Percentiles rank a stretch among this genome's conserved stretches.
These are phyloP conservation scores for Apodospora peruviana DNA, from an alignment of 495 filamentous ascomycete species.

Conservation along the genomic window DNA sequence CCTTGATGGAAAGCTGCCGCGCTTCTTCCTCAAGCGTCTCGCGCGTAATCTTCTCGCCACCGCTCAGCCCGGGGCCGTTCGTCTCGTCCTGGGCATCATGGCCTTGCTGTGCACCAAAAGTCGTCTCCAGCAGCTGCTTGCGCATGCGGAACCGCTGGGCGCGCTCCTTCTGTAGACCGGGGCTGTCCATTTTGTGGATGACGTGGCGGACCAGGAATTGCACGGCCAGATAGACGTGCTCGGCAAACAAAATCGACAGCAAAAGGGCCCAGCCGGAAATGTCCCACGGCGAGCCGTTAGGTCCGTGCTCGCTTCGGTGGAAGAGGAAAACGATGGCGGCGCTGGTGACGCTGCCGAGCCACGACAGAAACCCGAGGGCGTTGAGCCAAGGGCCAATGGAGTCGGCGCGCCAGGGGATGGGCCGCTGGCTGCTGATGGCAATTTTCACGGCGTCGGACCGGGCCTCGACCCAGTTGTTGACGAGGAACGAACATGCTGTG, in stretches of 20 bases:
- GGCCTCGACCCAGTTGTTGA: conserved; percentile 96
- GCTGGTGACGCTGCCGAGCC: conserved; percentile 83
- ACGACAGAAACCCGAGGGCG: conserved; percentile 78
- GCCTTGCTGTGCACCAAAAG: conserved; percentile 16
- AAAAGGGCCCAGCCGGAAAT: conserved; percentile 80
- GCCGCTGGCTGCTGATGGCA: conserved; percentile 80
- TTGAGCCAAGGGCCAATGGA: conserved; percentile 95
- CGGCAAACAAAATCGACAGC: conserved; percentile 76
- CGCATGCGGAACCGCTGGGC: conserved; percentile 68
- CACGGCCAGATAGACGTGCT: conserved; percentile 76
- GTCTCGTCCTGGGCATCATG: conserved; percentile 21
- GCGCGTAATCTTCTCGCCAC: conserved; percentile 44
- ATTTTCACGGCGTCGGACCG: conserved; percentile 94
- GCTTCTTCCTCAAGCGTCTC: conserved; percentile 62
- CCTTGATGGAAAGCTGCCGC: conserved; percentile 44
- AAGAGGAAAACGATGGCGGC: conserved; percentile 87
- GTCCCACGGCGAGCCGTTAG: conserved; percentile 53
- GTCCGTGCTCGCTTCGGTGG: conserved; percentile 55
- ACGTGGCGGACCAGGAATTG: conserved; percentile 64
- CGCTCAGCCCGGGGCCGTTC: conserved; percentile 21
- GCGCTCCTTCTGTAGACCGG: conserved; percentile 76
- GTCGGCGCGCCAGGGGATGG: conserved; percentile 80
- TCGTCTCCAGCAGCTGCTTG: conserved; percentile 65
- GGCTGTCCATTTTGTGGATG: conserved; percentile 75
- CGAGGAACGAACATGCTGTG: conserved; percentile 77